phyloP scores from a whole-genome alignment of 345 rosid species.

The Erysimum cheiranthoides region DNA sequence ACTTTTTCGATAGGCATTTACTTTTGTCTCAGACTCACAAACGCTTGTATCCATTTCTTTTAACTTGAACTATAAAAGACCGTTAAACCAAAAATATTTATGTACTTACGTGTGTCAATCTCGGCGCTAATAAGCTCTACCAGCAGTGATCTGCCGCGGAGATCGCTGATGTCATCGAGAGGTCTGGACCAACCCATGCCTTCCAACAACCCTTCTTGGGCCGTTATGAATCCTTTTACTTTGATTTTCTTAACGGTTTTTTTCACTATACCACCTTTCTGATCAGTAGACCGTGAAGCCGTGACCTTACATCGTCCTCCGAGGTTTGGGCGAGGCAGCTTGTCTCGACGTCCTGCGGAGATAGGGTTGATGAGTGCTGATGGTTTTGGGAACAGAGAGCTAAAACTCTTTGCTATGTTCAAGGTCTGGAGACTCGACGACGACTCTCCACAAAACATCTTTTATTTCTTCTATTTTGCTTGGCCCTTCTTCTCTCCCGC shows the following conservation, averaged over 20 bases:
- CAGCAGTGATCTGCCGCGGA: conserved; percentile 39
- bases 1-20: neutral
- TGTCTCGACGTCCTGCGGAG: conserved; percentile 21
- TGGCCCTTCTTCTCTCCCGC: conserved; percentile 18
- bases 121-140: conserved; percentile 41
- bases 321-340: conserved; percentile 12
- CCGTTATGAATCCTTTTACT: conserved; percentile 17
- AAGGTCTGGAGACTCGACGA: conserved; percentile 38
- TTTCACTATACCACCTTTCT: conserved; percentile 21
- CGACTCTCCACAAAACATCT: conserved; percentile 43
- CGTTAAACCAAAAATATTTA: neutral
- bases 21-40: neutral
- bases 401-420: conserved; percentile 35
- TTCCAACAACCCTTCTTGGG: conserved; percentile 35
- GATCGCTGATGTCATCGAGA: conserved; percentile 37
- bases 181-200: conserved; percentile 30
- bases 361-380: conserved; percentile 31
- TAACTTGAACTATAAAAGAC: neutral
- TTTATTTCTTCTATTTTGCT: neutral
- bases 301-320: conserved; percentile 38
- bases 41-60: neutral
- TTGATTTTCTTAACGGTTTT: neutral
- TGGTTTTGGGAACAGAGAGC: conserved; percentile 36
- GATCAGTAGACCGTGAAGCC: conserved; percentile 32
- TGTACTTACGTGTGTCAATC: conserved; percentile 25